Evolutionary conservation across 768 basidiomycete genomes (phyloP), one percentile per base, ranked within the genome.

Genomic region (Leccinum incarnatum): DNA sequence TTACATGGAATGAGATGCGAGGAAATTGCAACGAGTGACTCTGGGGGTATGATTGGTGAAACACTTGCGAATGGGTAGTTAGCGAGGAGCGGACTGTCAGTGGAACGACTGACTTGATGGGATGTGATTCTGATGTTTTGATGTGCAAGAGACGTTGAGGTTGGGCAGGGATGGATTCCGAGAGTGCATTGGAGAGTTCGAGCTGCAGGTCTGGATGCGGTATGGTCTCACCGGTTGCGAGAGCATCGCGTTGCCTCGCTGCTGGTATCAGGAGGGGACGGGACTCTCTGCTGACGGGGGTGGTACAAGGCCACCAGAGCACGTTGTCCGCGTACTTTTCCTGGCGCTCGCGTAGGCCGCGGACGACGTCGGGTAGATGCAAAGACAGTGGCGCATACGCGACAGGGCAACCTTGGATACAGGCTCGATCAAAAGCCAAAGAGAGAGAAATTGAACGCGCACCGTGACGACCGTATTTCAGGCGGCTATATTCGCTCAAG

Each of bases 121-220:
- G 92, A 72, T 93, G 92, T 0, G 88, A 82, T 23, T 82, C 78
- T 2, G 90, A 92, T 1, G 91, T 93, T 67, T 91, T 93, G 57
- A 87, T 57, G 58, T 53, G 64, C 19, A 49, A 42, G 29, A 30
- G 46, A 23, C 23, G 47, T 4, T 32, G 66, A 40, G 54, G 54
- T 17, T 56, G 61, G 30, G 42, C 21, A 54, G 59, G 15, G 55
- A 64, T 78, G 72, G 74, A 65, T n/a, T 83, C 78, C 7, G 79
- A 74, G 40, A 88, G 82, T 0, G 86, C 86, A 7, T 78, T 77
- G 57, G 76, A 75, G 4, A 89, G 71, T 60, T 85, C 78, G 57
- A 79, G 74, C 51, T 79, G 78, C 11, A 86, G 71, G 47, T 71
- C 71, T 25, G 70, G 66, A 19, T 58, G 55, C 4, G 57, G 25